phyloP scores from a whole-genome alignment of 129 eudicot genomes.

The Heracleum sosnowskyi region DNA sequence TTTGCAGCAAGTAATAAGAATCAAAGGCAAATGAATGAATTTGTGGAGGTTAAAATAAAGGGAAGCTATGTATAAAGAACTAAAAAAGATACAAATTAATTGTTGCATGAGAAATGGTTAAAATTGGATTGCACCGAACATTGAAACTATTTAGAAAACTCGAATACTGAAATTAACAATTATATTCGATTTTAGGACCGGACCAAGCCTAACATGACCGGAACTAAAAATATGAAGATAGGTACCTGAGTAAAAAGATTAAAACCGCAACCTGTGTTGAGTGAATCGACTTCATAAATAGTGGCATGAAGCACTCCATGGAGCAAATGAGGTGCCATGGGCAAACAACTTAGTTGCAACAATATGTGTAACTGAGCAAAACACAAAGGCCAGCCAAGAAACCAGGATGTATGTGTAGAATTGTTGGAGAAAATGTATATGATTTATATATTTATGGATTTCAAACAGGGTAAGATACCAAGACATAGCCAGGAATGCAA shows the following conservation, averaged over 20 bases:
- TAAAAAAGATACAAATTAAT: too few species aligned
- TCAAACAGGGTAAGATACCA: background rate
- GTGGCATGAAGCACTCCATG: slow-evolving; percentile 73
- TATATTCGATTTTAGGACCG: background rate
- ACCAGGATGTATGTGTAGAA: slow-evolving; percentile 4
- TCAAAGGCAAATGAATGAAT: background rate
- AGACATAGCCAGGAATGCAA: slow-evolving; percentile 1
- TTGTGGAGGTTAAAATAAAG: background rate
- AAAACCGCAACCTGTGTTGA: slow-evolving; percentile 33
- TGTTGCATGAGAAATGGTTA: background rate
- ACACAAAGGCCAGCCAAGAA: slow-evolving; percentile 6
- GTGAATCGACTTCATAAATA: slow-evolving; percentile 50
- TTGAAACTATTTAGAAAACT: too few species aligned
- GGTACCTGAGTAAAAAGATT: slow-evolving; percentile 37
- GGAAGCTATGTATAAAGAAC: background rate
- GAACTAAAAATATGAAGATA: background rate
- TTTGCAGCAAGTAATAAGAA: background rate
- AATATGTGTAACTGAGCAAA: background rate
- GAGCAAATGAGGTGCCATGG: slow-evolving; percentile 56
- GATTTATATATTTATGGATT: slow-evolving; percentile 10
- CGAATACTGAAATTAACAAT: too few species aligned
- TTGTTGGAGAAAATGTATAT: background rate
- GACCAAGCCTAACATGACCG: background rate
- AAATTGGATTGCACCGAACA: too few species aligned
- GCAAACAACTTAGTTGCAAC: background rate